These are phyloP conservation scores for Colletotrichum horii DNA, from an alignment of 2,329 filamentous ascomycete genomes.

Conservation along the genomic window DNA sequence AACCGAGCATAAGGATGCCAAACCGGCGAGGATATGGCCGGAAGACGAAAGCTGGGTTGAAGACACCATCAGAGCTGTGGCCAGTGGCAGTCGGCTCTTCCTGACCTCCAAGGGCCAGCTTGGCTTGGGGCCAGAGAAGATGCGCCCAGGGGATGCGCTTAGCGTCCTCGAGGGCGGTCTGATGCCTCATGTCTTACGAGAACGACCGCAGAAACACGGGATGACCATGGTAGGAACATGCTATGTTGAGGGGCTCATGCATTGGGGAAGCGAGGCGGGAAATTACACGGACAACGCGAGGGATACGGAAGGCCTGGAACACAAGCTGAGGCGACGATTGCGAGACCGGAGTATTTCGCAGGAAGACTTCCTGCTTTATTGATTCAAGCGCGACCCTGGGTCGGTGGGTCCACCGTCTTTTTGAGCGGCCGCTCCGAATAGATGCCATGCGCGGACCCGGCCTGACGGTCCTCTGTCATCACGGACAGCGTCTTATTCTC, in stretches of 20 bases:
- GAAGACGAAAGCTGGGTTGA: not conserved
- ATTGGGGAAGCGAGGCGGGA: not conserved
- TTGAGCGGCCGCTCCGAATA: not conserved
- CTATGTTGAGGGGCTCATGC: slow-evolving; percentile 7
- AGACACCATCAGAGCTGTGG: not conserved
- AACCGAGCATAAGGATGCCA: not conserved
- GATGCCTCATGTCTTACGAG: not conserved
- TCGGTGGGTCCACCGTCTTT: not conserved
- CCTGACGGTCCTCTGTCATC: not conserved
- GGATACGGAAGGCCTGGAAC: not conserved
- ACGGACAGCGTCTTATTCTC: not conserved
- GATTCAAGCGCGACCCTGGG: not conserved
- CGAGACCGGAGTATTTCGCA: not conserved
- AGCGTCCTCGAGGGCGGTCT: slow-evolving; percentile 1
- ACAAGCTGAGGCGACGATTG: not conserved
- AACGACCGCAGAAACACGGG: not conserved
- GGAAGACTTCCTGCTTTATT: not conserved
- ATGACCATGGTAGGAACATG: not conserved
- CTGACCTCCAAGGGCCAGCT: not conserved
- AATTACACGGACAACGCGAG: not conserved
- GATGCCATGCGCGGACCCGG: not conserved
- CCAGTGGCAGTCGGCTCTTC: not conserved
- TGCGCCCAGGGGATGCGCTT: not conserved
- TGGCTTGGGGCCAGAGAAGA: not conserved
- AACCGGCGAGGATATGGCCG: not conserved